Evolutionary conservation across 2,329 filamentous ascomycete species (phyloP).

Genomic region (Dactylellina cionopaga): DNA sequence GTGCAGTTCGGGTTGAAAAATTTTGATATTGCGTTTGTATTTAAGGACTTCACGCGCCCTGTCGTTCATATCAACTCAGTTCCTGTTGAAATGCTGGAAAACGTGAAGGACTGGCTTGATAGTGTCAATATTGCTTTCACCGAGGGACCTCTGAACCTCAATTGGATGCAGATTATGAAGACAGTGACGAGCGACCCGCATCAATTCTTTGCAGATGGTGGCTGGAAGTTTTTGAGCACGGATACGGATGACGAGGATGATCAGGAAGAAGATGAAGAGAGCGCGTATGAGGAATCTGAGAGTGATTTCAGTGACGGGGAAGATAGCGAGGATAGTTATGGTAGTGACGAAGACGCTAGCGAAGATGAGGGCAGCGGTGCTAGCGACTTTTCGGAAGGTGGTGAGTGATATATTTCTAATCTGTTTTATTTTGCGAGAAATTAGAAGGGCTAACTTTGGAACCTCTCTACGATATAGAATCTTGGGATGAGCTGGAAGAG

Average conservation of each 20-base stretch:
- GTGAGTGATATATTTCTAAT: conserved; percentile 54
- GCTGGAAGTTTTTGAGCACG: conserved; percentile 89
- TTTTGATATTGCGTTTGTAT: conserved; percentile 97
- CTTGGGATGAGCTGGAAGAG: conserved; percentile 93
- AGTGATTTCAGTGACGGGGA: conserved; percentile 79
- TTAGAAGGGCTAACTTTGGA: conserved; percentile 13
- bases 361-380: conserved; percentile 74
- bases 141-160: conserved; percentile 95
- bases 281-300: conserved; percentile 88
- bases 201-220: conserved; percentile 92
- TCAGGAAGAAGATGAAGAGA: conserved; percentile 84
- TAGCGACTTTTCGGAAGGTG: conserved; percentile 77
- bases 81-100: conserved; percentile 90
- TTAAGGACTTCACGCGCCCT: conserved; percentile 93
- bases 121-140: conserved; percentile 92
- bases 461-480: conserved; percentile 65
- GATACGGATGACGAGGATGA: conserved; percentile 86
- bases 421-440: not conserved
- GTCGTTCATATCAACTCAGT: conserved; percentile 98
- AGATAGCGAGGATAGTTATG: conserved; percentile 84
- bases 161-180: conserved; percentile 99
- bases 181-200: conserved; percentile 94
- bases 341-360: conserved; percentile 86
- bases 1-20: conserved; percentile 97
- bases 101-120: conserved; percentile 97